Conservation (phyloP, 2,329 filamentous ascomycete genomes). For the Pyrenochaeta sp. region DNA sequence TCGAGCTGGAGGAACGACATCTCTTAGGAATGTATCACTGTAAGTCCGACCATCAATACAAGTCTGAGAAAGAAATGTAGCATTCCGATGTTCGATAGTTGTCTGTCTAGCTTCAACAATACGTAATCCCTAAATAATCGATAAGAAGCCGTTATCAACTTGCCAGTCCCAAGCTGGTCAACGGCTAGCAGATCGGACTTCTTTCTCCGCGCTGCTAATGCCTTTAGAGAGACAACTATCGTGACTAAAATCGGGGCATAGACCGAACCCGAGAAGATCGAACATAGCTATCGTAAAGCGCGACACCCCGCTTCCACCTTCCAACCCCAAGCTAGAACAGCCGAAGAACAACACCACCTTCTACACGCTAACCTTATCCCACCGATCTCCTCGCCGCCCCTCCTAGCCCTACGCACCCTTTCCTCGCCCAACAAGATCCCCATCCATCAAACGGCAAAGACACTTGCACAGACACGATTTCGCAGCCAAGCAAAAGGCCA, state of each 20-base stretch:
- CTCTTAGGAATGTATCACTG: no score
- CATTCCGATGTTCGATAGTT: neutral
- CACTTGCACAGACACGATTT: neutral
- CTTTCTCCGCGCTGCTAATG: neutral
- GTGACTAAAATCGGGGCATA: neutral
- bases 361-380: neutral
- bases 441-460: neutral
- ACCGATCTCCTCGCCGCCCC: neutral
- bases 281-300: neutral
- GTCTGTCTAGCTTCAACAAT: neutral
- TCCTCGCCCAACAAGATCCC: neutral
- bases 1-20: slow-evolving; percentile 60
- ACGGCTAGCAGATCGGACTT: neutral
- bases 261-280: no score
- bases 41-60: neutral
- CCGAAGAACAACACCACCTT: neutral
- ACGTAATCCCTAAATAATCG: neutral
- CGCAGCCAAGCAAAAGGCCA: neutral
- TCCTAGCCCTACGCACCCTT: no score
- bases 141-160: neutral
- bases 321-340: neutral
- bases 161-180: neutral
- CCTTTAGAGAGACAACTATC: neutral
- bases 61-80: neutral
- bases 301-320: neutral